phyloP scores from a whole-genome alignment of 257 asterid species.

The Plantago major region DNA sequence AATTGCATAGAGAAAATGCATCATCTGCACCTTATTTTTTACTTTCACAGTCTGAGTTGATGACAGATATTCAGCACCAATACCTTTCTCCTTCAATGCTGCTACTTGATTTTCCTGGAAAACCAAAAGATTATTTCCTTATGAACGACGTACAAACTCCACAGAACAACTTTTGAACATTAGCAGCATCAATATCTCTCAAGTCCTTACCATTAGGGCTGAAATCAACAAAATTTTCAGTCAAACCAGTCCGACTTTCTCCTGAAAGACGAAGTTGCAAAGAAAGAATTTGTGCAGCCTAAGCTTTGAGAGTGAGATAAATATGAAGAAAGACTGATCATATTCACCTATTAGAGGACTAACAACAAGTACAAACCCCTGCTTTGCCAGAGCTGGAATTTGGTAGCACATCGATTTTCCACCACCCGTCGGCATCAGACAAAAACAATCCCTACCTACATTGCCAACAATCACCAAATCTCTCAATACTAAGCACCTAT shows the following conservation, averaged over 20 bases:
- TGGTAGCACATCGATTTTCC: constrained; percentile 98
- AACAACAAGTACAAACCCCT: constrained; percentile 91
- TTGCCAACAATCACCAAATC: neutral
- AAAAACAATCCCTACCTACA: constrained; percentile 90
- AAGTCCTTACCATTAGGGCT: constrained; percentile 80
- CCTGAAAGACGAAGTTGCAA: constrained; percentile 40
- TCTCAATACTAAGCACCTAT: neutral
- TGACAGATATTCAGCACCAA: constrained; percentile 92
- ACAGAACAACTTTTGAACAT: neutral
- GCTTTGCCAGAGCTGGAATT: constrained; percentile 80
- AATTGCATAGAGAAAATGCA: no score
- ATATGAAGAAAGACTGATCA: constrained; percentile 27
- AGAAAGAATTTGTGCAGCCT: constrained; percentile 43
- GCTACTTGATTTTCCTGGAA: constrained; percentile 86
- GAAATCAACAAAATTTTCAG: constrained; percentile 26
- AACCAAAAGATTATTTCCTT: constrained; percentile 7
- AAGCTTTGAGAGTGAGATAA: constrained; percentile 28
- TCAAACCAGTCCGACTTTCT: constrained; percentile 24
- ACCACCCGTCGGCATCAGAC: constrained; percentile 99
- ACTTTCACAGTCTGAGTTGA: constrained; percentile 68
- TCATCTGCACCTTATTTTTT: constrained; percentile 55
- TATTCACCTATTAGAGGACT: constrained; percentile 90
- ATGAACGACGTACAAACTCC: neutral
- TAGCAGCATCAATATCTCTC: constrained; percentile 8
- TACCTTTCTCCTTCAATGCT: constrained; percentile 73